Percentiles rank a stretch among this genome's conserved stretches.
phyloP scores from a whole-genome alignment of 2,329 filamentous ascomycete genomes.

The Dothistroma pini region DNA sequence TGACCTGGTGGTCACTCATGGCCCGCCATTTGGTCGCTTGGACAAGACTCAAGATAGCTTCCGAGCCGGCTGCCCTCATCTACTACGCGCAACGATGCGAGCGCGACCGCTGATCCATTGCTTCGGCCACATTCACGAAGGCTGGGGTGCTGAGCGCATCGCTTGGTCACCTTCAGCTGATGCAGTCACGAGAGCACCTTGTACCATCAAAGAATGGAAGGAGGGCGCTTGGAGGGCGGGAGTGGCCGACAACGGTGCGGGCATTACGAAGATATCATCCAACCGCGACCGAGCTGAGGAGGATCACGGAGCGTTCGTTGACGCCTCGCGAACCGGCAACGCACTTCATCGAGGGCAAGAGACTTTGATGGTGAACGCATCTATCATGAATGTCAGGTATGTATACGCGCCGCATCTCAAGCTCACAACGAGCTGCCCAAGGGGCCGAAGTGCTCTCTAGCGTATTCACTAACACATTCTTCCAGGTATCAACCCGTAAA shows the following conservation, averaged over 20 bases:
- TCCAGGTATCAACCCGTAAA: constrained; percentile 40
- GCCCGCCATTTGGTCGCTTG: constrained; percentile 35
- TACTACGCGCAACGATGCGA: constrained; percentile 46
- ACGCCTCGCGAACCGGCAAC: constrained; percentile 19
- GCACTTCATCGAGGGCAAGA: constrained; percentile 46
- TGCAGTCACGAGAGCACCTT: background rate
- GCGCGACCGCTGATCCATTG: constrained; percentile 51
- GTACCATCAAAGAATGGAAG: constrained; percentile 10
- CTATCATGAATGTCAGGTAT: constrained; percentile 52
- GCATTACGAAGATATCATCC: constrained; percentile 1
- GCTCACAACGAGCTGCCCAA: background rate
- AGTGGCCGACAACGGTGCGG: constrained; percentile 4
- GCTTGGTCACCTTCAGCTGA: constrained; percentile 42
- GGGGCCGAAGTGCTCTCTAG: background rate
- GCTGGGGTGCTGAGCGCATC: constrained; percentile 55
- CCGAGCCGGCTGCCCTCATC: constrained; percentile 42
- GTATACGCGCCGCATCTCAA: background rate
- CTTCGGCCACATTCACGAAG: constrained; percentile 59
- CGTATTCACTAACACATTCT: background rate
- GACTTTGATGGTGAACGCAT: constrained; percentile 57
- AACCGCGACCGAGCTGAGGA: constrained; percentile 26
- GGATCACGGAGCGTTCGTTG: constrained; percentile 34
- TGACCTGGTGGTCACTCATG: constrained; percentile 42
- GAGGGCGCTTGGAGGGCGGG: constrained; percentile 12
- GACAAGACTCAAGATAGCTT: constrained; percentile 23